Conservation (phyloP, 345 rosid genomes). For the Melaleuca quinquenervia region DNA sequence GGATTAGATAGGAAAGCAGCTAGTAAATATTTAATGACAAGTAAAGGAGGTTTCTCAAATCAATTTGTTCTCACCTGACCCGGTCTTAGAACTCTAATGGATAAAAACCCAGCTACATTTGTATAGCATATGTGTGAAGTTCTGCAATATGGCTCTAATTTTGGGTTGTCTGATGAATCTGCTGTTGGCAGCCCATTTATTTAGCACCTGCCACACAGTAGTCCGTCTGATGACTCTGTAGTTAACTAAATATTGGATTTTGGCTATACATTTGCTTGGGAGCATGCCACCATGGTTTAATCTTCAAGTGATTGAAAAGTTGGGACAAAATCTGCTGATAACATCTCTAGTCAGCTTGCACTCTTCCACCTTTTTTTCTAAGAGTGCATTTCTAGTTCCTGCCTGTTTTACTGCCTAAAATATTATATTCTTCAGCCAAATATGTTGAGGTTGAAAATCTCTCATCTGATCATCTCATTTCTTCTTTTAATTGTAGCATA, state of each 20-base stretch:
- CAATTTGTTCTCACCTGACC: background rate
- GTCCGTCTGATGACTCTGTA: background rate
- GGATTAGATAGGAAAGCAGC: background rate
- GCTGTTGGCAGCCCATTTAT: background rate
- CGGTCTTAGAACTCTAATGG: background rate
- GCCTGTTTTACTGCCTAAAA: background rate
- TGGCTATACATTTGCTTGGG: background rate
- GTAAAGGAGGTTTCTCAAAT: background rate
- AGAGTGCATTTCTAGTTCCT: background rate
- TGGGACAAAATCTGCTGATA: background rate
- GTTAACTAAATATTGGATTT: background rate
- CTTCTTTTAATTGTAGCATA: constrained; percentile 42
- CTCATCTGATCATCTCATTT: background rate
- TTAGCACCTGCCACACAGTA: background rate
- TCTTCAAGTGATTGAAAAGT: background rate
- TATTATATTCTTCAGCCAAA: background rate
- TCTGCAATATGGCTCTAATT: background rate
- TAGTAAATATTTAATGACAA: background rate
- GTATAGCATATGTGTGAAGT: background rate
- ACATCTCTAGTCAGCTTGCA: background rate
- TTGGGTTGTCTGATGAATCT: background rate
- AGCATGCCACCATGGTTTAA: background rate
- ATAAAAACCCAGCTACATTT: background rate
- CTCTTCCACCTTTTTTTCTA: background rate
- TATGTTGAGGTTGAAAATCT: background rate